Evolutionary conservation across 1,284 basidiomycete species (phyloP).

Genomic region (Marasmius sp.): DNA sequence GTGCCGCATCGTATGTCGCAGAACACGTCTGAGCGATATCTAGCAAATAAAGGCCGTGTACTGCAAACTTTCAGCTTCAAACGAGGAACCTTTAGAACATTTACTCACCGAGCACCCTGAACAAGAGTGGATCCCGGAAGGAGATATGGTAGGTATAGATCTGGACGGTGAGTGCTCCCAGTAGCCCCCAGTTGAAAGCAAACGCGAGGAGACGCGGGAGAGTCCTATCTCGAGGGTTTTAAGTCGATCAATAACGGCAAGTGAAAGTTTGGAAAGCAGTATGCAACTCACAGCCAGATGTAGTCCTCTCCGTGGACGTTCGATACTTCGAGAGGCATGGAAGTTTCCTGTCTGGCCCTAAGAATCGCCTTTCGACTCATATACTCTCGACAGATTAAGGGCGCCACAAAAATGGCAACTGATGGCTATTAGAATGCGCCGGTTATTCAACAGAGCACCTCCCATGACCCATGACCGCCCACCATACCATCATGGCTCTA

Average conservation of each 20-base stretch:
- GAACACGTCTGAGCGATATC: slow-evolving; percentile 14
- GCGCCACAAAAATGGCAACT: no score
- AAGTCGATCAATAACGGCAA: neutral
- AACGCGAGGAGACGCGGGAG: neutral
- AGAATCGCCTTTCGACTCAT: no score
- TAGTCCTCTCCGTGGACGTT: neutral
- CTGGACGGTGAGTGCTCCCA: slow-evolving; percentile 19
- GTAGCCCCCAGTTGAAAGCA: neutral
- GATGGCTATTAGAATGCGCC: no score
- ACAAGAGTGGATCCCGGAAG: slow-evolving; percentile 18
- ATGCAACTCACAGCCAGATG: neutral
- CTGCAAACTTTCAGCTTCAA: neutral
- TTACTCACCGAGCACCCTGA: slow-evolving; percentile 13
- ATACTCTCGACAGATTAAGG: no score
- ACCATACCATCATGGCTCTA: no score
- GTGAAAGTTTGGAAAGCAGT: neutral
- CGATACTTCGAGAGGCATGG: neutral
- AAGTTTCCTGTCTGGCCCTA: no score
- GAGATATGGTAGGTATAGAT: slow-evolving; percentile 23
- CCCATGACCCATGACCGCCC: no score
- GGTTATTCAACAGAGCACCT: no score
- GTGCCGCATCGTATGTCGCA: slow-evolving; percentile 11
- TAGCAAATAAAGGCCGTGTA: slow-evolving; percentile 16
- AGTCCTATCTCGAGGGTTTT: neutral
- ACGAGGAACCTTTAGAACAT: neutral